Evolutionary conservation across 225 moss, liverwort and hornwort genomes (phyloP), one percentile per base, ranked within the genome.

Genomic region (Antitrichia curtipendula): DNA sequence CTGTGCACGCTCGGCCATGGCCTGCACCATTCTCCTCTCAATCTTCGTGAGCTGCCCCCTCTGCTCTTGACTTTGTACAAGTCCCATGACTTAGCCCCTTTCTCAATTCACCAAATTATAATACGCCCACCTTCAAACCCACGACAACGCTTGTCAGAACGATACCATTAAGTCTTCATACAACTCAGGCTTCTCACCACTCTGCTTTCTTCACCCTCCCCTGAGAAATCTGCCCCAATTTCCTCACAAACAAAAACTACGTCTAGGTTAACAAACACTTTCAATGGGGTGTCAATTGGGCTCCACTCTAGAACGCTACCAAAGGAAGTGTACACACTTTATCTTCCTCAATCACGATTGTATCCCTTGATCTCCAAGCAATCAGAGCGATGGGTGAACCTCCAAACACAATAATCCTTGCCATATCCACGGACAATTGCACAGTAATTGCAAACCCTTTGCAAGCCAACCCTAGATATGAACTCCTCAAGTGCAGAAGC

Each of bases 21-120:
- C 97, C 81, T 93, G 84, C 60, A 96, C 95, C 92, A 96, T 90
- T 88, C 93, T 87, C 91, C 85, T 88, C 88, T 96, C 96, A 70
- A 96, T 78, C 88, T 95, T 95, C 50, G 96, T 92, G 47, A 91
- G 92, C 89, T 93, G 93, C 18, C 86, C 89, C 45, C 91, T 87
- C 86, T 92, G 92, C 54, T 93, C 93, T 76, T 88, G 92, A 78
- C 93, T 93, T 75, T 93, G 92, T 53, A 22, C 53, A 61, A 93
- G 85, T 86, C 93, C 93, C 93, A 93, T 93, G 66, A 43, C 86
- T 86, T 73, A 74, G 45, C 40, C 31, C 81, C 10, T 63, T 50
- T 10, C 75, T 47, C 83, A 87, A 87, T 72, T 81, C 21, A 58
- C 87, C 68, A 57, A 69, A 54, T 34, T 16, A 50, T 29, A 29